Evolutionary conservation across 2,329 filamentous ascomycete genomes (phyloP), one percentile per base, ranked within the genome.

Genomic region (Aspergillus fructus): DNA sequence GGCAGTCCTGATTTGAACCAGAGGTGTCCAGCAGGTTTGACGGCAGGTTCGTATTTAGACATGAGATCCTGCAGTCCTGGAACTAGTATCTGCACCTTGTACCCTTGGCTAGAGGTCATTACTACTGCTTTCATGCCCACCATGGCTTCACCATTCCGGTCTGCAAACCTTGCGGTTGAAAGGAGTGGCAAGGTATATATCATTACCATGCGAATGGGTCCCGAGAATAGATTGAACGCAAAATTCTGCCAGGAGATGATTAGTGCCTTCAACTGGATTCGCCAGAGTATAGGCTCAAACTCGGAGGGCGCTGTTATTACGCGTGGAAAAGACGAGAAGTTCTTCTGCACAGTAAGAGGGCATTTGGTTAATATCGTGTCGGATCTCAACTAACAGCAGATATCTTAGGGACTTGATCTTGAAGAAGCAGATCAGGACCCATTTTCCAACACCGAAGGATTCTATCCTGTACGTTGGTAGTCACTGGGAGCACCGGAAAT

Each of bases 401-500:
- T n/a, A n/a, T n/a, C n/a, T n/a, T n/a, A n/a, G 55, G 78, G 78
- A 2, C 66, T 81, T 15, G 79, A 81, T 30, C 68, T 81, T 4
- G 78, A 80, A 45, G 78, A 81, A 62, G 62, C 67, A 12, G 77
- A 79, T 49, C 75, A 73, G 15, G 81, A 79, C 61, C 79, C 81
- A 27, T 81, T 79, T 54, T 85, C 79, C 71, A 85, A 88, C 41
- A 76, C 78, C 15, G 84, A 81, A 63, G 78, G 76, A 27, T 88
- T 86, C 55, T 82, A 80, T 11, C 84, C 85, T 50, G 83, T 84
- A 19, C 77, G n/a, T n/a, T n/a, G n/a, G n/a, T n/a, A n/a, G n/a
- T n/a, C n/a, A n/a, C n/a, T n/a, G n/a, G n/a, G n/a, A n/a, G n/a
- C n/a, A n/a, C n/a, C n/a, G n/a, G n/a, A n/a, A n/a, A n/a, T n/a